Percentiles rank a stretch among this genome's conserved stretches.
Evolutionary conservation across 352 stramenopile genomes (phyloP).

Genomic region (Aphanomyces cochlioides): DNA sequence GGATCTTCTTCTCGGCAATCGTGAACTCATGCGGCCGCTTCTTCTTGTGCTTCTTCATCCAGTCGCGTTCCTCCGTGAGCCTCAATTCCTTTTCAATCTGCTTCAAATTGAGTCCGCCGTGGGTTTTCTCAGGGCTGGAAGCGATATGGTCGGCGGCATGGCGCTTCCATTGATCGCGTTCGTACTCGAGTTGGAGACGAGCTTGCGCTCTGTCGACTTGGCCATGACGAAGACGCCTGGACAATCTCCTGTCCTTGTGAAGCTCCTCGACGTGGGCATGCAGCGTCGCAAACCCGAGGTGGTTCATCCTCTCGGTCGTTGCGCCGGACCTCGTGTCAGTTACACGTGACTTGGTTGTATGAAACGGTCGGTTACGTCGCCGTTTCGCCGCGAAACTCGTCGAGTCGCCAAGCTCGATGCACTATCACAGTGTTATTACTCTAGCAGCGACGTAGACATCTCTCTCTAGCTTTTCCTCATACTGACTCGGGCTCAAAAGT

Average conservation of each 20-base stretch:
- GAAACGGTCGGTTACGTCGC: too few species aligned
- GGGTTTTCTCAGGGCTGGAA: background rate
- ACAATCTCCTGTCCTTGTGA: background rate
- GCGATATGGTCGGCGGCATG: background rate
- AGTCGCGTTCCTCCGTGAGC: slow-evolving; percentile 59
- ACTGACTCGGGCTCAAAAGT: background rate
- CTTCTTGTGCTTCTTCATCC: slow-evolving; percentile 66
- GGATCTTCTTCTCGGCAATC: slow-evolving; percentile 65
- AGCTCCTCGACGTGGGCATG: slow-evolving; percentile 3
- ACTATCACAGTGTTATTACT: too few species aligned
- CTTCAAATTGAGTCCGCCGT: slow-evolving; percentile 4
- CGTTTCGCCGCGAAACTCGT: too few species aligned
- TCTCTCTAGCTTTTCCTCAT: too few species aligned
- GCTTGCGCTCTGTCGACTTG: background rate
- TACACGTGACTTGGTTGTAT: too few species aligned
- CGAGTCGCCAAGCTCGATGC: too few species aligned
- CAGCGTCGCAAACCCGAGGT: background rate
- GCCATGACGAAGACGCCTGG: background rate
- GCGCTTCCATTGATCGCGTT: slow-evolving; percentile 17
- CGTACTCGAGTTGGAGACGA: background rate
- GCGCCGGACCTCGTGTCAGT: background rate
- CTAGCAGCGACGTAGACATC: too few species aligned
- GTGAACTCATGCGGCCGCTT: slow-evolving; percentile 61
- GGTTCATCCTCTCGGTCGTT: background rate
- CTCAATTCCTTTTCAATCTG: slow-evolving; percentile 45